Base-by-base conservation (phyloP, 225 moss, liverwort and hornwort species). In the Marchantia polymorpha region DNA sequence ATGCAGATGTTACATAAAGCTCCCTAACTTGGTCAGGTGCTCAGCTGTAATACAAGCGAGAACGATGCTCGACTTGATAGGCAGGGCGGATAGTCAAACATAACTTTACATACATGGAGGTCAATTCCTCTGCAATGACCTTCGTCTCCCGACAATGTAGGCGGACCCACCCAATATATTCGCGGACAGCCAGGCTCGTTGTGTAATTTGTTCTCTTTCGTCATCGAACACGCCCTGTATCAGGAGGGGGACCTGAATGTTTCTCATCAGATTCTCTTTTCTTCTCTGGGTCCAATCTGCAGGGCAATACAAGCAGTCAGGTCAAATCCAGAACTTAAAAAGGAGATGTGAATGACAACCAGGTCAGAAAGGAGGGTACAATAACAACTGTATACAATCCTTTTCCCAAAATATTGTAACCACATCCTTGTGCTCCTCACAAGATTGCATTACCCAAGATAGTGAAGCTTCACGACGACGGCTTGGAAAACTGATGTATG, bases 251-350 rank as follows among this genome's bases (percentile, higher is more conserved):
- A 52, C 89, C 89, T 74, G 85, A 64, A 82, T 89, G 89, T 78
- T 89, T 89, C 77, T 89, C 85, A 80, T 89, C 89, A 27, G 89
- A 87, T 79, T 89, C 89, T 81, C 89, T 78, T 71, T 89, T 89
- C 68, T 73, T 87, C 52, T 89, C 89, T 39, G 89, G 89, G 55
- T 85, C 89, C 72, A 89, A 79, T 76, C 89, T 89, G 86, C 86
- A 77, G 55, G 64, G 12, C 22, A n/a, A 31, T 17, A 58, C 17
- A 59, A 31, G 12, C 6, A 58, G 19, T 75, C 7, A 11, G 2
- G 39, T 75, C 29, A 75, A 59, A 39, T 20, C 58, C 9, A 20
- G 56, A 46, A 20, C 58, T 30, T 10, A 10, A 59, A 3, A 25
- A 29, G 20, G 6, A 29, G 53, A 39, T 31, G 39, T 27, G 27